These are phyloP conservation scores for Trichomonas vaginalis DNA, from an alignment of 208 protist genomes.

Conservation along the genomic window DNA sequence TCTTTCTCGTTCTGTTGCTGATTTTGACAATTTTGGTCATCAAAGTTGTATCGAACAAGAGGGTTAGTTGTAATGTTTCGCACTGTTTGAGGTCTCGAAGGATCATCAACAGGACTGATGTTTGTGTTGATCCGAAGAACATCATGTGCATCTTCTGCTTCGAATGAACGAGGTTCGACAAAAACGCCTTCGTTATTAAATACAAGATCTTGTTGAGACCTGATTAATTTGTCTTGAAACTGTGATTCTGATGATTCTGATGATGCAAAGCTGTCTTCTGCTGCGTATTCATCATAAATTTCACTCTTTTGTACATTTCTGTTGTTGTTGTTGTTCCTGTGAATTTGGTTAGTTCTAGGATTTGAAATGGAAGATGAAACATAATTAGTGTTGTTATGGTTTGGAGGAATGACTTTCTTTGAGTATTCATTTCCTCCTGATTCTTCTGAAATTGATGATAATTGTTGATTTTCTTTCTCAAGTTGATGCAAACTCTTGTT, in stretches of 20 bases:
- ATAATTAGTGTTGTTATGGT: too few species aligned
- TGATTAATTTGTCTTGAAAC: too few species aligned
- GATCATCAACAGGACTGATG: not conserved
- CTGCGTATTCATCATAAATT: not conserved
- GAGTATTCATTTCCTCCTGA: too few species aligned
- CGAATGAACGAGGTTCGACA: not conserved
- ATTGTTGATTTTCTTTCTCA: too few species aligned
- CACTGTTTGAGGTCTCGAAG: not conserved
- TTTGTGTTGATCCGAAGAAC: not conserved
- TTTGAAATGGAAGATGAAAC: too few species aligned
- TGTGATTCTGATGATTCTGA: not conserved
- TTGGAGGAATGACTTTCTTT: too few species aligned
- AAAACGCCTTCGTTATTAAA: not conserved
- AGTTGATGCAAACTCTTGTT: too few species aligned
- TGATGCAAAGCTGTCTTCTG: not conserved
- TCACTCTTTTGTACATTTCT: not conserved
- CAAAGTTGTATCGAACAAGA: not conserved
- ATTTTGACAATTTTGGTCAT: not conserved
- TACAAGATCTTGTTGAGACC: not conserved
- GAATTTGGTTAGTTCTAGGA: too few species aligned
- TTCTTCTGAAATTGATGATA: too few species aligned
- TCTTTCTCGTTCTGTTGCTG: not conserved
- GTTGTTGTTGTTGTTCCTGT: too few species aligned
- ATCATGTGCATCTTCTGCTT: not conserved
- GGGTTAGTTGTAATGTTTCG: not conserved